Evolutionary conservation across 768 basidiomycete species (phyloP).

Genomic region (Suillus subluteus): DNA sequence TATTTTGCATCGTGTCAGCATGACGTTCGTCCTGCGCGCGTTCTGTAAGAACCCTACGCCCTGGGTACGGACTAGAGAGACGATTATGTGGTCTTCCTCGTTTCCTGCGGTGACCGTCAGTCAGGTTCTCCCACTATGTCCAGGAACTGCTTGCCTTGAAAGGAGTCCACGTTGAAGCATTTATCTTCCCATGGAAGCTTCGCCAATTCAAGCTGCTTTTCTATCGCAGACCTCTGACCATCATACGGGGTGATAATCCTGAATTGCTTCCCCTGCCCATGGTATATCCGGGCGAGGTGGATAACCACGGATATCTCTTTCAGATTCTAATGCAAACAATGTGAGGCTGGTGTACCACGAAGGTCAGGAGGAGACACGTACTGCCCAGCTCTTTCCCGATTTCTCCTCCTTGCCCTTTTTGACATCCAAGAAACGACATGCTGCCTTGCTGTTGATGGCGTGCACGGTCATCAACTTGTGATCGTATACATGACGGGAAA

Average conservation of each 20-base stretch:
- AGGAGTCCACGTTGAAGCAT: conserved; percentile 77
- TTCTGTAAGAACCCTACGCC: conserved; percentile 67
- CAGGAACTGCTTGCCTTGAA: conserved; percentile 60
- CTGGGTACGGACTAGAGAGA: conserved; percentile 66
- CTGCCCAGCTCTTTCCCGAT: conserved; percentile 36
- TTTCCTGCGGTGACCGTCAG: conserved; percentile 56
- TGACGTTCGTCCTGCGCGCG: conserved; percentile 75
- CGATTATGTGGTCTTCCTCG: conserved; percentile 74
- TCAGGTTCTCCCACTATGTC: conserved; percentile 2
- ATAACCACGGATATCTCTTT: conserved; percentile 56
- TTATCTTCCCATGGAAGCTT: conserved; percentile 62
- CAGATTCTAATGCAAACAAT: conserved; percentile 52
- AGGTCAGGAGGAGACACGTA: not conserved
- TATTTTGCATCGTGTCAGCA: conserved; percentile 76
- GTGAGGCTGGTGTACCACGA: not conserved
- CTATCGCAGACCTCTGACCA: conserved; percentile 63
- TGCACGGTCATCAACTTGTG: conserved; percentile 61
- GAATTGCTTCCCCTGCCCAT: conserved; percentile 49
- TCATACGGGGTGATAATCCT: conserved; percentile 83
- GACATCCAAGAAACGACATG: conserved; percentile 45
- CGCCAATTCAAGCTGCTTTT: conserved; percentile 50
- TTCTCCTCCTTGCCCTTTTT: conserved; percentile 33
- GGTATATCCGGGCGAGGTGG: conserved; percentile 54
- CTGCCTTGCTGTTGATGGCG: conserved; percentile 36
- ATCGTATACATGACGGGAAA: conserved; percentile 68